Evolutionary conservation across 495 filamentous ascomycete genomes (phyloP).

Genomic region (Daldinia bambusicola): DNA sequence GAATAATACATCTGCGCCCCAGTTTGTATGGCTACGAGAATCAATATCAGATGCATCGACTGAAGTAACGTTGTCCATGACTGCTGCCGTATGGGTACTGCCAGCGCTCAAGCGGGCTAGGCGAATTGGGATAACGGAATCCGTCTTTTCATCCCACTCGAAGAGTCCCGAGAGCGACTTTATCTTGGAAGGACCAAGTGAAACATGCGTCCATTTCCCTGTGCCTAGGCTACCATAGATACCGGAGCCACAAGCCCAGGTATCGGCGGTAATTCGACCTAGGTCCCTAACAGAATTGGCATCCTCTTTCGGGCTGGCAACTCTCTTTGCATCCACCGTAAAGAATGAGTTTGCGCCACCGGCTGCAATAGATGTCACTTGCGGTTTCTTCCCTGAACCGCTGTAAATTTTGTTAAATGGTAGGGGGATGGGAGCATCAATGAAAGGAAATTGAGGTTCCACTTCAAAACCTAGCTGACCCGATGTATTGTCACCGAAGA

Average conservation of each 20-base stretch:
- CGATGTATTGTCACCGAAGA: slow-evolving; percentile 88
- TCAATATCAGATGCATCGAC: slow-evolving; percentile 61
- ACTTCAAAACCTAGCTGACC: slow-evolving; percentile 86
- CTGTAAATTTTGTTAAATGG: slow-evolving; percentile 76
- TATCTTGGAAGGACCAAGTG: slow-evolving; percentile 80
- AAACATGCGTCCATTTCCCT: slow-evolving; percentile 90
- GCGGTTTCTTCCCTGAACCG: slow-evolving; percentile 65
- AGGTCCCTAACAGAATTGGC: slow-evolving; percentile 39
- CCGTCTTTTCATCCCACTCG: slow-evolving; percentile 82
- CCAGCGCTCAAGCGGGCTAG: slow-evolving; percentile 77
- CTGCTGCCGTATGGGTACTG: slow-evolving; percentile 78
- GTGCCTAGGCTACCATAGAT: slow-evolving; percentile 85
- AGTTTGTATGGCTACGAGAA: slow-evolving; percentile 74
- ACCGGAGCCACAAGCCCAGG: slow-evolving; percentile 86
- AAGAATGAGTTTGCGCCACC: slow-evolving; percentile 90
- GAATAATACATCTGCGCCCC: slow-evolving; percentile 85
- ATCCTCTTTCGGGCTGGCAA: slow-evolving; percentile 59
- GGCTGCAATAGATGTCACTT: slow-evolving; percentile 78
- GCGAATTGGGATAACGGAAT: slow-evolving; percentile 78
- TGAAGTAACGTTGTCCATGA: slow-evolving; percentile 81
- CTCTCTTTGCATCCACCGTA: slow-evolving; percentile 76
- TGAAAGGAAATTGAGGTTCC: slow-evolving; percentile 65
- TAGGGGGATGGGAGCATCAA: slow-evolving; percentile 75
- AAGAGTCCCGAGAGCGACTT: slow-evolving; percentile 82
- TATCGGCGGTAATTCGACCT: slow-evolving; percentile 72